These are phyloP conservation scores for Trichoderma oligosporum DNA, from an alignment of 2,329 filamentous ascomycete genomes.

Conservation along the genomic window DNA sequence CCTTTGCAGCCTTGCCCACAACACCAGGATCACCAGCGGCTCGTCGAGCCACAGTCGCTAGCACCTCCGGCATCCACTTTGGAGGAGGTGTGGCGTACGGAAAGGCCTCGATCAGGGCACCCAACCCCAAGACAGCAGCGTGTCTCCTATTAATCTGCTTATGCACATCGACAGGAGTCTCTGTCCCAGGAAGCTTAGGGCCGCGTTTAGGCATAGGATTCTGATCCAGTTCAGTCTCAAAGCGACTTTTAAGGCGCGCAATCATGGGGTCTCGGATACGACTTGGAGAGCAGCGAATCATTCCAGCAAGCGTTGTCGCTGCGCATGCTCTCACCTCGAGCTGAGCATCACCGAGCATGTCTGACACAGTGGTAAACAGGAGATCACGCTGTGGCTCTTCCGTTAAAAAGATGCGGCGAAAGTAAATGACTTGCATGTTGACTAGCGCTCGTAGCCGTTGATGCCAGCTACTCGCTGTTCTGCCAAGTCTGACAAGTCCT, in stretches of 20 bases:
- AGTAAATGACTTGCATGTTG: slow-evolving; percentile 98
- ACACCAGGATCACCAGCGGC: slow-evolving; percentile 87
- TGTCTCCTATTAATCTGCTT: slow-evolving; percentile 78
- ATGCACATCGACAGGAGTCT: slow-evolving; percentile 67
- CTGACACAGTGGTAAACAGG: slow-evolving; percentile 88
- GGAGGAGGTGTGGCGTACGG: slow-evolving; percentile 93
- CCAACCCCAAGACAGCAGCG: slow-evolving; percentile 85
- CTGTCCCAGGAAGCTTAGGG: slow-evolving; percentile 57
- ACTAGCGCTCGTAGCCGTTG: slow-evolving; percentile 91
- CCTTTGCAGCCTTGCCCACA: slow-evolving; percentile 94
- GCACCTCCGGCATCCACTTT: slow-evolving; percentile 85
- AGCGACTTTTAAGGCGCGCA: slow-evolving; percentile 68
- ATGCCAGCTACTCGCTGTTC: slow-evolving; percentile 83
- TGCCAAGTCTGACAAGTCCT: slow-evolving; percentile 82
- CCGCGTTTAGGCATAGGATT: slow-evolving; percentile 83
- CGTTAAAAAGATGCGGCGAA: slow-evolving; percentile 89
- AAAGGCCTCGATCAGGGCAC: slow-evolving; percentile 89
- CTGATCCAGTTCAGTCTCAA: slow-evolving; percentile 69
- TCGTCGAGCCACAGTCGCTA: slow-evolving; percentile 78
- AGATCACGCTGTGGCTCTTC: slow-evolving; percentile 68
- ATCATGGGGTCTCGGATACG: slow-evolving; percentile 76
- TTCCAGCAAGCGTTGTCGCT: slow-evolving; percentile 88
- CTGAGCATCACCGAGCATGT: slow-evolving; percentile 88
- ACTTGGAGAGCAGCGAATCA: slow-evolving; percentile 92
- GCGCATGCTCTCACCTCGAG: slow-evolving; percentile 92